Base-by-base conservation (phyloP, 371 early-diverging fungal species). In the Lichtheimia hyalospora region DNA sequence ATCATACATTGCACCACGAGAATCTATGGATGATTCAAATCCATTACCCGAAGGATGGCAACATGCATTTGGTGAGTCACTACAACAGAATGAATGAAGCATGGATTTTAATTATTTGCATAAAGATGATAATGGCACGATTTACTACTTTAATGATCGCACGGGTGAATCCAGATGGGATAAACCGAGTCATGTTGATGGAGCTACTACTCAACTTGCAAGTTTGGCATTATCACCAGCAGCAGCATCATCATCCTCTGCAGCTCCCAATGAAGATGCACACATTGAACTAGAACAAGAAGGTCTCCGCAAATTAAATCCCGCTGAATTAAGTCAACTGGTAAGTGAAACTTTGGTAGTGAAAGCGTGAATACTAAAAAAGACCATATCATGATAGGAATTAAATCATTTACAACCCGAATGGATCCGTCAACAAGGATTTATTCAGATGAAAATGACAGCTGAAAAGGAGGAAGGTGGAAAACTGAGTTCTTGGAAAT, bases 161-260 rank as follows among this genome's bases (percentile, higher is more conserved):
- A 81, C 81, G 0, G 75, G 80, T n/a, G 74, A 79, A 61, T 72
- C 84, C 12, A 68, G 73, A 15, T 79, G 84, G 81, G 79, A 77
- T 12, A 57, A 50, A 18, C 62, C 61, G n/a, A 54, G 23, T 18
- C 52, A 34, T n/a, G 50, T 21, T 3, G 41, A 44, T 28, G 20
- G n/a, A 24, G 24, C 42, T 24, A 16, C 23, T n/a, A 51, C 24
- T 15, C 34, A 51, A 18, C 16, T n/a, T 54, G 68, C 42, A 58
- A 73, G 54, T 60, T 66, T 63, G 74, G 40, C 56, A 43, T 54
- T 62, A 27, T 40, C 59, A 52, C 63, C 48, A 15, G 24, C 52
- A 20, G 20, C 48, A 25, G 21, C 49, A 18, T 24, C 64, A 39
- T 27, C 27, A 6, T 34, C 34, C 10, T 34, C 34, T 4, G 10